phyloP scores from a whole-genome alignment of 2,329 filamentous ascomycete species.

The Nigrospora osmanthi region DNA sequence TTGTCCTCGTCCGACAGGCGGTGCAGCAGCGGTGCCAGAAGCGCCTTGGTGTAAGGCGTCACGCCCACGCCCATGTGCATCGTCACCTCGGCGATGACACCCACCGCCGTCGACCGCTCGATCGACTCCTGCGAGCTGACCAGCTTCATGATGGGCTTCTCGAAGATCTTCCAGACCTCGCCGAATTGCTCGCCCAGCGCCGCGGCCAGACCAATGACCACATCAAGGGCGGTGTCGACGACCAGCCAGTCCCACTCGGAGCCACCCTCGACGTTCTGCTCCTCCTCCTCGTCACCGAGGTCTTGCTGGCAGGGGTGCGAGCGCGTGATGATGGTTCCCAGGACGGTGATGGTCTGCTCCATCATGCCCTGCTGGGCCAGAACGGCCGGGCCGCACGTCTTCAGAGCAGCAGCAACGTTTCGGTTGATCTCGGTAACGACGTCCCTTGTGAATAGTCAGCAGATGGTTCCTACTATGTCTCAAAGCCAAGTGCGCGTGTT shows the following conservation, averaged over 20 bases:
- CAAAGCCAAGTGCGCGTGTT: constrained; percentile 13
- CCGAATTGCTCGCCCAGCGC: constrained; percentile 75
- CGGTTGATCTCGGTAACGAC: constrained; percentile 94
- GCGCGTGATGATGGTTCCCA: constrained; percentile 77
- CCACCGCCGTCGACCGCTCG: constrained; percentile 84
- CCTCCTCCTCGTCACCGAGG: constrained; percentile 72
- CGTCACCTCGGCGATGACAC: constrained; percentile 85
- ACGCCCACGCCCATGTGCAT: constrained; percentile 76
- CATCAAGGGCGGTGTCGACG: constrained; percentile 88
- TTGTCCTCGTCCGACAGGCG: constrained; percentile 83
- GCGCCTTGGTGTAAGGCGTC: constrained; percentile 68
- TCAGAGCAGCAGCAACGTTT: constrained; percentile 82
- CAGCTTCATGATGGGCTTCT: constrained; percentile 85
- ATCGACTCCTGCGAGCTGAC: constrained; percentile 77
- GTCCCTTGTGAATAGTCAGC: constrained; percentile 50
- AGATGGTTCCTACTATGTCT: not conserved
- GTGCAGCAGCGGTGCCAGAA: constrained; percentile 77
- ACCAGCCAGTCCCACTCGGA: constrained; percentile 98
- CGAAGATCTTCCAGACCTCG: constrained; percentile 92
- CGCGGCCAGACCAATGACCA: constrained; percentile 74
- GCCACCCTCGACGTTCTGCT: constrained; percentile 63
- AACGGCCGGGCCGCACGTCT: constrained; percentile 81
- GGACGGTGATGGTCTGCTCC: constrained; percentile 66
- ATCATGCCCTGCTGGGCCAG: constrained; percentile 66
- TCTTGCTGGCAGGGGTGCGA: constrained; percentile 91